phyloP scores from a whole-genome alignment of 768 basidiomycete species.

The Porphyrellus cyaneotinctus region DNA sequence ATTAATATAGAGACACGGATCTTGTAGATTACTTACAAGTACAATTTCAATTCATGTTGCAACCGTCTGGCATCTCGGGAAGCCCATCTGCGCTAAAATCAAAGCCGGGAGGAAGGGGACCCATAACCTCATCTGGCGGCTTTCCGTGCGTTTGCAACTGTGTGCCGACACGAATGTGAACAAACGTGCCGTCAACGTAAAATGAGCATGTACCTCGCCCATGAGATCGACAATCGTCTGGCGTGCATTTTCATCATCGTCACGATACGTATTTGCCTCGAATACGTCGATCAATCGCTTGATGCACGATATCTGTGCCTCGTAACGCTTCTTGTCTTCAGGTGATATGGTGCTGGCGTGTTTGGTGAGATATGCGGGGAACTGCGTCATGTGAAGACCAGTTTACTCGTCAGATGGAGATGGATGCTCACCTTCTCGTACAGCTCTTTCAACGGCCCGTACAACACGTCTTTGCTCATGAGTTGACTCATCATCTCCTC shows the following conservation, averaged over 20 bases:
- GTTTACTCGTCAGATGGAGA: not conserved
- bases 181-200: not conserved
- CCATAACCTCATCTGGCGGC: constrained; percentile 81
- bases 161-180: not conserved
- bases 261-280: constrained; percentile 55
- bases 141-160: constrained; percentile 68
- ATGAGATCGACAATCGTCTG: constrained; percentile 62
- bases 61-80: constrained; percentile 39
- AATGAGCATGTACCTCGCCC: constrained; percentile 51
- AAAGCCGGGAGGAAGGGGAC: constrained; percentile 71
- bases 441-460: constrained; percentile 83
- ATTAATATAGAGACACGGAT: not conserved
- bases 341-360: constrained; percentile 49
- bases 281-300: constrained; percentile 60
- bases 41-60: constrained; percentile 9
- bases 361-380: constrained; percentile 68
- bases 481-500: constrained; percentile 54
- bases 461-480: constrained; percentile 45
- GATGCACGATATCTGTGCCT: constrained; percentile 56
- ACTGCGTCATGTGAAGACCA: constrained; percentile 32
- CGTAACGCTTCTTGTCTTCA: constrained; percentile 61
- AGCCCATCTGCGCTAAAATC: constrained; percentile 52
- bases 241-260: constrained; percentile 45
- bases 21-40: not conserved
- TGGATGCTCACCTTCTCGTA: constrained; percentile 21